Base-by-base conservation (phyloP, 148 eudicot species). In the Beta vulgaris region DNA sequence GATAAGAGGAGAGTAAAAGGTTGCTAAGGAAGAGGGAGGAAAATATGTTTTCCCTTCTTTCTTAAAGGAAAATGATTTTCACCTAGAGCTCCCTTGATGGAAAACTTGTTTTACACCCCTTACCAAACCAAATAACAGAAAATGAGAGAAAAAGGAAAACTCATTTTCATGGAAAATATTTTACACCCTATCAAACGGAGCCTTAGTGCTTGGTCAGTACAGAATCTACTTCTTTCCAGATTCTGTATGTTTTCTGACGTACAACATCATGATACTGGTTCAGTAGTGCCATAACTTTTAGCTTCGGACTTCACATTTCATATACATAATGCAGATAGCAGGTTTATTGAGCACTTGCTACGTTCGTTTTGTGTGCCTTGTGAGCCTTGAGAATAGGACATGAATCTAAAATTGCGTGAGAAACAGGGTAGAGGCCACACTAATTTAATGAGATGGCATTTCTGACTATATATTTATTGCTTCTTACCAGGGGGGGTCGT, bases 401-500 rank as follows among this genome's bases (percentile, higher is more conserved):
- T 2, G 53, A 55, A 7, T 76, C 18, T 65, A 39, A 15, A 18
- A 31, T 1, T 58, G 25, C n/a, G 11, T 43, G 15, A 12, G 49
- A 29, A 37, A n/a, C 18, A 1, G 23, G 10, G 36, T 40, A 4
- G 57, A 39, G 63, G 69, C 37, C 32, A n/a, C 25, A 16, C 16
- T 51, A 49, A 39, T 14, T 42, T 32, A 44, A 44, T 48, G 23
- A 32, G 51, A 13, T 62, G 40, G 43, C 36, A 35, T 35, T 66
- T 43, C n/a, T 28, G 14, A 72, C 67, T 19, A 51, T 69, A 63
- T 68, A 32, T 42, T 49, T 54, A 19, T 60, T 76, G 37, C 55
- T 71, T 26, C 43, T 63, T 85, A 37, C 14, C 77, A 94, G 98
- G 86, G 98, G 98, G 83, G 97, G 98, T 7, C 96, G 98, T 61